Conservation (phyloP, 352 stramenopile species). For the Phytopythium cucurbitacearum region DNA sequence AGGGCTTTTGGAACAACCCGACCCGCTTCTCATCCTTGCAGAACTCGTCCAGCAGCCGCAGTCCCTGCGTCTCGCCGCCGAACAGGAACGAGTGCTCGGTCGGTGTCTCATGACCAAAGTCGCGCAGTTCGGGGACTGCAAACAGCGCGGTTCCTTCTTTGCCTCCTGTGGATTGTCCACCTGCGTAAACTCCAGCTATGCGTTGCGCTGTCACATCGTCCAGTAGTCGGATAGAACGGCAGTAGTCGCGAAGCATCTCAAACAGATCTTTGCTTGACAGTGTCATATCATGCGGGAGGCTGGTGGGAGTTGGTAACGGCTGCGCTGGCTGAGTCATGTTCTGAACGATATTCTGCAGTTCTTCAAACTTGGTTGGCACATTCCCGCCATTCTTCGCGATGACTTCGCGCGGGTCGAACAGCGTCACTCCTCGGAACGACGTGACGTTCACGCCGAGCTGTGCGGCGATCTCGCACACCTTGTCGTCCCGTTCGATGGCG, state of each 20-base stretch:
- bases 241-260: slow-evolving; percentile 20
- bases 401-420: slow-evolving; percentile 57
- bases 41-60: slow-evolving; percentile 54
- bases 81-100: slow-evolving; percentile 40
- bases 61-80: slow-evolving; percentile 44
- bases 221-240: slow-evolving; percentile 7
- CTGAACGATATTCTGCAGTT: slow-evolving; percentile 47
- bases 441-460: slow-evolving; percentile 31
- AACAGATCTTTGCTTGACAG: slow-evolving; percentile 27
- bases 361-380: slow-evolving; percentile 42
- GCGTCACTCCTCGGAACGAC: slow-evolving; percentile 33
- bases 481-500: slow-evolving; percentile 33
- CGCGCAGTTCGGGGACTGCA: slow-evolving; percentile 29
- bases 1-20: slow-evolving; percentile 94
- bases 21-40: slow-evolving; percentile 68
- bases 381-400: slow-evolving; percentile 41
- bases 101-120: slow-evolving; percentile 30
- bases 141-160: slow-evolving; percentile 18
- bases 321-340: slow-evolving; percentile 48
- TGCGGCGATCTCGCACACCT: slow-evolving; percentile 30
- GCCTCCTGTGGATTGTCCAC: neutral
- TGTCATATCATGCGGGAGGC: slow-evolving; percentile 14
- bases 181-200: slow-evolving; percentile 22
- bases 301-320: slow-evolving; percentile 26
- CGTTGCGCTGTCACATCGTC: slow-evolving; percentile 1